Evolutionary conservation across 495 filamentous ascomycete genomes (phyloP).

Genomic region (Rhizodiscina lignyota): DNA sequence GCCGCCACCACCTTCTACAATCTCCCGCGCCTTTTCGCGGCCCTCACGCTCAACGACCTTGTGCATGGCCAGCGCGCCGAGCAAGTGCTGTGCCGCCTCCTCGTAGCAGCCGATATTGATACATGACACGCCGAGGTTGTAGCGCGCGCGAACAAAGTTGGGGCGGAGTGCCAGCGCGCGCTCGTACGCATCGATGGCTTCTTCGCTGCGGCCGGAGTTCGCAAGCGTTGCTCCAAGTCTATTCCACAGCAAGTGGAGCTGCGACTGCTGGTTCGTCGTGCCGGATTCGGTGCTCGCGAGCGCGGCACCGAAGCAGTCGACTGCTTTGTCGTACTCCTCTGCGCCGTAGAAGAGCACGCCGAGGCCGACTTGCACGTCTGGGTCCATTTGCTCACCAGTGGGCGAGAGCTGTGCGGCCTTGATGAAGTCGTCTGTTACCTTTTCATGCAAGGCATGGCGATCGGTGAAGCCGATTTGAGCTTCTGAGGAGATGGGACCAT

Average conservation of each 20-base stretch:
- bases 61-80: slow-evolving; percentile 92
- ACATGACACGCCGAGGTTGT: slow-evolving; percentile 90
- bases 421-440: slow-evolving; percentile 81
- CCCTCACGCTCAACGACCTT: slow-evolving; percentile 79
- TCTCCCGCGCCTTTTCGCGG: slow-evolving; percentile 62
- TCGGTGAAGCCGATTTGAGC: slow-evolving; percentile 83
- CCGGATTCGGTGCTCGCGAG: slow-evolving; percentile 69
- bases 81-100: slow-evolving; percentile 86
- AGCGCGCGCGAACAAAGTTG: slow-evolving; percentile 91
- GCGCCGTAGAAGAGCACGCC: slow-evolving; percentile 96
- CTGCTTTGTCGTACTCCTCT: slow-evolving; percentile 95
- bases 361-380: slow-evolving; percentile 92
- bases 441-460: slow-evolving; percentile 74
- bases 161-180: slow-evolving; percentile 73
- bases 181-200: slow-evolving; percentile 93
- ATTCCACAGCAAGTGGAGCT: slow-evolving; percentile 94
- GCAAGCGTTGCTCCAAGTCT: slow-evolving; percentile 89
- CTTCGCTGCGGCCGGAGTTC: slow-evolving; percentile 81
- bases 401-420: slow-evolving; percentile 81
- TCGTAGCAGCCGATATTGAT: slow-evolving; percentile 94
- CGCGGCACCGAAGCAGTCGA: slow-evolving; percentile 92
- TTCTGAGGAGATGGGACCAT: slow-evolving; percentile 43
- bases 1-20: slow-evolving; percentile 38
- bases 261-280: slow-evolving; percentile 51
- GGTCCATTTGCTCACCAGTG: slow-evolving; percentile 79